Base-by-base conservation (phyloP, 352 stramenopile genomes). In the Pseudoperonospora humuli region DNA sequence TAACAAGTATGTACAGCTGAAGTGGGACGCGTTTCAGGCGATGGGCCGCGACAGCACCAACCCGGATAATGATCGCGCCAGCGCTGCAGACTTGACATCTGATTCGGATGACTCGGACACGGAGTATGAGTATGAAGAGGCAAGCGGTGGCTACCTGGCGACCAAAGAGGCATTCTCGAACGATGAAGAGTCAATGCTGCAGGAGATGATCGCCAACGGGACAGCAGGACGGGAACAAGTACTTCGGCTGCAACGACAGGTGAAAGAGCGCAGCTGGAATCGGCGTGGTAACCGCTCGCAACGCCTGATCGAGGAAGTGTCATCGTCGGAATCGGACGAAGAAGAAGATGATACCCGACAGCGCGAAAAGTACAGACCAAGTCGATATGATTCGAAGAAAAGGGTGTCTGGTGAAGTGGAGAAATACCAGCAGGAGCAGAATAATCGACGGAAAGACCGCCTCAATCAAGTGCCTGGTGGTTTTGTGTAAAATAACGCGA, bases 171-270 rank as follows among this genome's bases (percentile, higher is more conserved):
- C 57, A 7, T 86, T 86, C 37, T 79, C 76, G 11, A 62, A 78
- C 42, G 76, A 86, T 45, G 74, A 84, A 48, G 77, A 70, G 33
- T 80, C 79, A 36, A 81, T 79, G 54, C 50, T 88, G 31, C 69
- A 85, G 39, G 65, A 85, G 55, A 88, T 88, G 76, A 86, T 88
- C 42, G 74, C 74, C 20, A 72, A 86, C 18, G 76, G 76, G 44
- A 88, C 76, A 2, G 76, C 76, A 0, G 69, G 69, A 7, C 57
- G 58, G 2, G 76, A 88, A 31, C 76, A 88, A 49, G 76, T 84
- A 68, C 54, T 85, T 33, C 70, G 71, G 0, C 48, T 88, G 14
- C 64, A 70, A 18, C 70, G 75, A 7, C 76, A 88, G 45, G 61
- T 67, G 11, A 77, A 84, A 25, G 76, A 86, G 33, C 46, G 58